Evolutionary conservation across 495 filamentous ascomycete species (phyloP), one percentile per base, ranked within the genome.

Genomic region (Clavariopsis aquatica): DNA sequence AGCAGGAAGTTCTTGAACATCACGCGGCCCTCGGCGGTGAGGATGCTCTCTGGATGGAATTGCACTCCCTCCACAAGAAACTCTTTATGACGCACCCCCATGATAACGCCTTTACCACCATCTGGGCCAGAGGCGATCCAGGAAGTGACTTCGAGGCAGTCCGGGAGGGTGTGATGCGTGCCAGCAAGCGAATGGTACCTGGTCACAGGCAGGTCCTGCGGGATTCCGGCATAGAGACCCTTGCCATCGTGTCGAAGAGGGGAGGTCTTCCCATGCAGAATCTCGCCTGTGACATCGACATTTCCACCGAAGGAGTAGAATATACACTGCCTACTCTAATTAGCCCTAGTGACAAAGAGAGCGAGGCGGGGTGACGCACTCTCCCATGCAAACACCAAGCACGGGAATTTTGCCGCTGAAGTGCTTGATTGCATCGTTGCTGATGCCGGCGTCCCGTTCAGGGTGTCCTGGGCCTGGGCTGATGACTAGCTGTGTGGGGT

Each of bases 301-400:
- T 88, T 84, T 59, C 94, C 94, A 54, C 94, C 94, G 73, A 94
- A 96, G 10, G 89, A 85, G 53, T 91, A 87, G 68, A 93, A 92
- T 28, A 99, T 96, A 75, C 93, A 98, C 82, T 99, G 94, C 54
- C 77, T 79, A 63, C 82, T 82, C n/a, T 23, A 27, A 45, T 72
- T 26, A 66, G 61, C 38, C 28, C 56, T 13, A 55, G 57, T 9
- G 8, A 13, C 28, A 36, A 43, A 17, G 38, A 20, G 20, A 22
- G 17, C 15, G 4, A 41, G 41, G 34, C 13, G 29, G 31, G 26
- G 62, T 28, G 38, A 84, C 87, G 81, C 77, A 89, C 84, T 96
- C 88, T 68, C 94, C 94, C 93, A 99, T 97, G 73, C 94, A 99
- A 19, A 99, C 94, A 22, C 94, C 94, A 34, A 99, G 85, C n/a